Conservation (phyloP, 73 alveolate species). For the Tetrahymena borealis region DNA sequence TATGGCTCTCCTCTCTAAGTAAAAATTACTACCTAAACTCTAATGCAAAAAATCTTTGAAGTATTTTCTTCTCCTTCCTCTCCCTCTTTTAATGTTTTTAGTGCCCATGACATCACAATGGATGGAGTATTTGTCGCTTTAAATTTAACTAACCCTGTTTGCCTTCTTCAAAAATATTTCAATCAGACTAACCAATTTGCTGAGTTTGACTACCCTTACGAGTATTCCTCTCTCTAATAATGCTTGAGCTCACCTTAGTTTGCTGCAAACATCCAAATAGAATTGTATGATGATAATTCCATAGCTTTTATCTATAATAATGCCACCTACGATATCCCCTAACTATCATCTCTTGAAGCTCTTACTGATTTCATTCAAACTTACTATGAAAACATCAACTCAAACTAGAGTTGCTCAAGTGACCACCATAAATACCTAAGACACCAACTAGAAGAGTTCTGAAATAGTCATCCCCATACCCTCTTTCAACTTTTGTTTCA, state of each 20-base stretch:
- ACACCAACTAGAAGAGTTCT: background rate
- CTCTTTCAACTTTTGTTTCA: background rate
- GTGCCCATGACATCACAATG: background rate
- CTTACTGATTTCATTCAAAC: background rate
- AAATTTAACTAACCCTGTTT: background rate
- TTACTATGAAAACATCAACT: background rate
- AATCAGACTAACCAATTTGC: background rate
- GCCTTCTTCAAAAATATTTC: background rate
- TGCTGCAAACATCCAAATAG: background rate
- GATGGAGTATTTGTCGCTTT: background rate
- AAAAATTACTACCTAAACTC: background rate
- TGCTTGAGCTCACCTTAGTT: background rate
- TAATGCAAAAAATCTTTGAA: background rate
- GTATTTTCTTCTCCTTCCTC: background rate
- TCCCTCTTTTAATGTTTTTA: background rate
- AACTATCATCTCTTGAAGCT: background rate
- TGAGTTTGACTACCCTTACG: background rate
- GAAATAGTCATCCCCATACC: background rate
- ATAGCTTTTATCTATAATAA: background rate
- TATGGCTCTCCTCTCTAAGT: background rate
- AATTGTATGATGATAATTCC: background rate
- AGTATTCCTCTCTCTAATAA: background rate
- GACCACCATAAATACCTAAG: background rate
- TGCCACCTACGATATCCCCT: background rate
- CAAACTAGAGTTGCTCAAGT: background rate